Base-by-base conservation (phyloP, 2,329 filamentous ascomycete genomes). In the Trichoderma polysporum region DNA sequence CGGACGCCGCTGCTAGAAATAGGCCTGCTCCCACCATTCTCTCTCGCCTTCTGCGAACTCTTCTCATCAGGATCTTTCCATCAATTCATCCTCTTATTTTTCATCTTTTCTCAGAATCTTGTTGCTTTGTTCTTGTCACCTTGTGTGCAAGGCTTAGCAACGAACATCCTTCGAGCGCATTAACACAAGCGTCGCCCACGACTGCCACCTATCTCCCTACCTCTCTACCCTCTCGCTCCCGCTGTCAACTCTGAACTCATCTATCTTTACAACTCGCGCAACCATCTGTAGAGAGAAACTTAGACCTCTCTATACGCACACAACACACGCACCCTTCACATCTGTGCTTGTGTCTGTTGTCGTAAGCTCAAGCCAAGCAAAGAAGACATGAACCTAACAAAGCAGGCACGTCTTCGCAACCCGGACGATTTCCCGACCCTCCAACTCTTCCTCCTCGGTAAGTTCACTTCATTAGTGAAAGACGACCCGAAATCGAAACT, bases 361-460 rank as follows among this genome's bases (percentile, higher is more conserved):
- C 80, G 80, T 83, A 82, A 82, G 79, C 74, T 74, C 74, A 75
- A 74, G 73, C 73, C 75, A 77, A 76, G 73, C 76, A 69, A 67
- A 75, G 73, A 79, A 78, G 77, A 78, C 75, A 87, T 87, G 85
- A 76, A 80, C 79, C 81, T 84, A 78, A 82, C 82, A 69, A 81
- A 76, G 72, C 81, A 82, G 78, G 79, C 77, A 79, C 79, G 78
- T 70, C 79, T 79, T 76, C 85, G 84, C 80, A 85, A 90, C 79
- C 85, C 88, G 71, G 86, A 93, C 80, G 88, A 88, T 73, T 97
- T 97, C 74, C 94, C 93, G 4, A 88, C 91, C 8, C 80, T 88
- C 27, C 94, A 97, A 77, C 88, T 97, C 29, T 93, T 94, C 72
- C 80, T 97, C 19, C 86, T 97, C 71, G 92, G 93, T 96, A 82